Evolutionary conservation across 441 rosid genomes (phyloP), one percentile per base, ranked within the genome.

Genomic region (California macrophylla): DNA sequence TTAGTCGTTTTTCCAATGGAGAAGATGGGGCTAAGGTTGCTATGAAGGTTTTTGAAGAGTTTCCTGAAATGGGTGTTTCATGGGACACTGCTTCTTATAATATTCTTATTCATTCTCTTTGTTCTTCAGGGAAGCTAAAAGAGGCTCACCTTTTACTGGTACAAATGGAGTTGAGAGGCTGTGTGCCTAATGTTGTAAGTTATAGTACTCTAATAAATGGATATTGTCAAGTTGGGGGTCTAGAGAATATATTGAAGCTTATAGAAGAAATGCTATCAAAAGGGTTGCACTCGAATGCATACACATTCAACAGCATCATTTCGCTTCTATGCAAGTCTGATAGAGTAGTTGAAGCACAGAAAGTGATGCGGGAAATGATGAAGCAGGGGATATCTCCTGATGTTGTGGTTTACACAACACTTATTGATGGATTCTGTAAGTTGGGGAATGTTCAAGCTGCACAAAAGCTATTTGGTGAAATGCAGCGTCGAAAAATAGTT

Each of bases 61-160:
- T 93, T 74, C 76, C 84, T 32, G 69, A 75, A 42, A 70, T 75
- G 72, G 97, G 97, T 71, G 78, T 88, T 40, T 81, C 76, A 76
- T 93, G 96, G 97, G 86, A 89, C 38, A 81, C 84, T 13, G 79
- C 79, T 67, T 86, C 97, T 20, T 87, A 85, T 74, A 93, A 93
- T 79, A 88, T 86, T 52, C 72, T 89, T 38, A 74, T 93, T 74
- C 85, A 85, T 76, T 81, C 82, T 25, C 79, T 91, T 64, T 85
- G 91, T 77, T 85, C 40, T 64, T 77, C 78, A 47, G 87, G 86
- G 76, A 88, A 81, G 26, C 60, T 85, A 64, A 86, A 76, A 72
- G 98, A 89, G 81, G 97, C 93, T 0, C 98, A 91, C 76, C 75
- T 66, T 80, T 78, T 91, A 34, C 84, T 93, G 15, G 50, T 87